Evolutionary conservation across 495 filamentous ascomycete genomes (phyloP), one percentile per base, ranked within the genome.

Genomic region (Lepidopterella palustris): DNA sequence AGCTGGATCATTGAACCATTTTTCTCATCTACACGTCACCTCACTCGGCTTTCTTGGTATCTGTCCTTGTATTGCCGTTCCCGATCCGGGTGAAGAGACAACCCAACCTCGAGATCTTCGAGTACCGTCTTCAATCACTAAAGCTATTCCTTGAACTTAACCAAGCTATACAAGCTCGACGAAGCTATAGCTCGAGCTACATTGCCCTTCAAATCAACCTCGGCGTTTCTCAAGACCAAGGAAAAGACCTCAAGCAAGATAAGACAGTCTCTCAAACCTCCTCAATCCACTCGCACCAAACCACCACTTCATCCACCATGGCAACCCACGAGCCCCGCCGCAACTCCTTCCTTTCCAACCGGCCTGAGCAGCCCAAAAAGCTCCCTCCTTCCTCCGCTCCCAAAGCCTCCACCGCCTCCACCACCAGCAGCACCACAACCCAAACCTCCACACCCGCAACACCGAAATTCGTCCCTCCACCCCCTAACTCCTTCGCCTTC

Each of bases 291-390:
- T 4, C 23, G 47, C 23, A 13, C 21, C 23, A 27, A 18, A 13
- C 15, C 23, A 50, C 18, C 8, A 18, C 21, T 13, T 9, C 4
- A 50, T 50, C 47, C 47, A 50, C 21, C 21, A 50, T 50, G 47
- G 26, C 47, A 23, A 21, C 23, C 21, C 35, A 11, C 13, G 35
- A 2, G 13, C 47, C 47, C 21, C 47, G 26, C 47, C 47, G 47
- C 18, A 50, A 50, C 21, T 50, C 47, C 47, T 50, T 50, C 21
- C 47, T 50, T 24, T 50, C 47, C 21, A 50, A 50, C 47, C 47
- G 47, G 6, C 47, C 47, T 6, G 21, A 24, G 15, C 47, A 18
- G 25, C 47, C 47, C 6, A 42, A 15, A 11, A 42, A 50, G 47
- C 24, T 21, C 20, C 13, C 45, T 49, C 18, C 24, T 26, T 10